A percentile compares a stretch with the other conserved stretches of the same genome.
These are phyloP conservation scores for Truncatella angustata DNA, from an alignment of 2,329 filamentous ascomycete genomes.

Conservation along the genomic window DNA sequence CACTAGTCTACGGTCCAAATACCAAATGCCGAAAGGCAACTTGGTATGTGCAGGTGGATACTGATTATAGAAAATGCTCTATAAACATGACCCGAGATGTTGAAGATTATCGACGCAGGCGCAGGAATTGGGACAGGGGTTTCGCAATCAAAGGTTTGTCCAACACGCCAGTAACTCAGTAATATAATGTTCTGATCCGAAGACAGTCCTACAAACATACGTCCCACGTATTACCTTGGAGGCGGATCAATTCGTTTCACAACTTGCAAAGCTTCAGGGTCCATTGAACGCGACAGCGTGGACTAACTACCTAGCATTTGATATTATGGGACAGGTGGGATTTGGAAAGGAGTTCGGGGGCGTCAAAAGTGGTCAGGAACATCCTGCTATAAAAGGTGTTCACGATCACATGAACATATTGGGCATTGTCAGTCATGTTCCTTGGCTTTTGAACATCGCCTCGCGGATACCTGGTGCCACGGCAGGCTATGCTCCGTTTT, in stretches of 20 bases:
- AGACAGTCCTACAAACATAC: not conserved
- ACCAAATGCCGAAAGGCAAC: constrained; percentile 4
- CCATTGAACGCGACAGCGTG: constrained; percentile 6
- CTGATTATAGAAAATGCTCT: not conserved
- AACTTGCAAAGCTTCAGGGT: not conserved
- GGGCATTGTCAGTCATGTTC: constrained; percentile 3
- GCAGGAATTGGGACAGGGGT: constrained; percentile 7
- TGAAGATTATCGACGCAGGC: not conserved
- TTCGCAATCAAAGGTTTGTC: not conserved
- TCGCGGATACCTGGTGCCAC: not conserved
- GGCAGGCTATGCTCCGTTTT: not conserved
- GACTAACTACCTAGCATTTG: constrained; percentile 5
- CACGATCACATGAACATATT: constrained; percentile 4
- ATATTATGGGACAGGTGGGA: constrained; percentile 8
- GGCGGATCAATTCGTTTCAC: not conserved
- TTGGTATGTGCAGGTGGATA: constrained; percentile 3
- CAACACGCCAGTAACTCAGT: no score
- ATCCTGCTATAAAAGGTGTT: constrained; percentile 2
- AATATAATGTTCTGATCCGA: not conserved
- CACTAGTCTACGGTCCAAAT: not conserved
- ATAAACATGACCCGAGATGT: constrained; percentile 3
- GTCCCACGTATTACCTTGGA: not conserved
- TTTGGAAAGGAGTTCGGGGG: constrained; percentile 6
- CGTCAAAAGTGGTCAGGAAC: not conserved
- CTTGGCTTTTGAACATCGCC: constrained; percentile 8